phyloP scores from a whole-genome alignment of 805 yeast species.

The Saturnispora saitoi region DNA sequence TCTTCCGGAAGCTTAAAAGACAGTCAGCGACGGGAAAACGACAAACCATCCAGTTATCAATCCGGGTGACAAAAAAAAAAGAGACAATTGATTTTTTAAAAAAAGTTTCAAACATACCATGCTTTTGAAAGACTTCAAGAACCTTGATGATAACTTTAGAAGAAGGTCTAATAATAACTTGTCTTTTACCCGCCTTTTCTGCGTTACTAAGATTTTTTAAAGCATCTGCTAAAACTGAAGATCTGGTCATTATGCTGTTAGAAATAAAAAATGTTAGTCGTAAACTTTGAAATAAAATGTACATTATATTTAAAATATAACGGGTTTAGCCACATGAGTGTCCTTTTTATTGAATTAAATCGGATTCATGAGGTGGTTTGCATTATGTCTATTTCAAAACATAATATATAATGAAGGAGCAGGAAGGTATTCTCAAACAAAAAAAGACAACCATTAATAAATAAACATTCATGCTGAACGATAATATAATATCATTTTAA shows the following conservation, averaged over 20 bases:
- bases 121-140: constrained; percentile 94
- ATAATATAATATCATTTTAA: not conserved
- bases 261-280: constrained; percentile 2
- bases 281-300: not conserved
- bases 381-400: not conserved
- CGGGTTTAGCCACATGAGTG: constrained; percentile 38
- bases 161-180: constrained; percentile 95
- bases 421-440: constrained; percentile 5
- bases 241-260: constrained; percentile 75
- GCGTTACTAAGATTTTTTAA: constrained; percentile 97
- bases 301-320: not conserved
- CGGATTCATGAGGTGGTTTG: constrained; percentile 35
- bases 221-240: constrained; percentile 98
- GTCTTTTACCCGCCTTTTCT: constrained; percentile 98
- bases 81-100: not conserved
- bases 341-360: constrained; percentile 22
- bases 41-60: constrained; percentile 98
- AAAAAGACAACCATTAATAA: constrained; percentile 1
- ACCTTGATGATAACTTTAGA: constrained; percentile 97
- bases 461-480: not conserved
- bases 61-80: constrained; percentile 46
- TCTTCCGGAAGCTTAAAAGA: constrained; percentile 98
- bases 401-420: not conserved
- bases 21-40: constrained; percentile 81
- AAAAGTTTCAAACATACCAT: constrained; percentile 36